These are phyloP conservation scores for Amphirosellinia nigrospora DNA, from an alignment of 495 filamentous ascomycete genomes.

Conservation along the genomic window DNA sequence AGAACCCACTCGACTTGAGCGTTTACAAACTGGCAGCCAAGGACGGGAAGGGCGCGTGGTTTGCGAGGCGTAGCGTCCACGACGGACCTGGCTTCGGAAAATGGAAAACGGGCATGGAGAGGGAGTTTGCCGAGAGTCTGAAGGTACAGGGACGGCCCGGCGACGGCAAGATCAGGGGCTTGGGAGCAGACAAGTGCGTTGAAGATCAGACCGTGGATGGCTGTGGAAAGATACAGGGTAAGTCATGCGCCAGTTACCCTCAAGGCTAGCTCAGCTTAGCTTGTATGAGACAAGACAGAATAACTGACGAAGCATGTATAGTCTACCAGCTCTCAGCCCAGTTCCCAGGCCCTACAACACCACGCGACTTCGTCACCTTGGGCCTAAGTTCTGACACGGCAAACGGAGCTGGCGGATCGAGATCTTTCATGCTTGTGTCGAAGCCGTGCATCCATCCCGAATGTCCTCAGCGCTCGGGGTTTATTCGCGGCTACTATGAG, in stretches of 20 bases:
- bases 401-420: conserved; percentile 30
- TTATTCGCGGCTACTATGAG: conserved; percentile 86
- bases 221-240: conserved; percentile 65
- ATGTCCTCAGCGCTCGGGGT: conserved; percentile 68
- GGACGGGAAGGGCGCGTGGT: conserved; percentile 89
- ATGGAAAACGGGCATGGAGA: conserved; percentile 64
- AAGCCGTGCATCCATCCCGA: conserved; percentile 80
- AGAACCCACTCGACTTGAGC: conserved; percentile 76
- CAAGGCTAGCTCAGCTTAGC: background rate
- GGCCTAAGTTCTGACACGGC: conserved; percentile 63
- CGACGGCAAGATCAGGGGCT: conserved; percentile 77
- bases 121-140: conserved; percentile 69
- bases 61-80: conserved; percentile 84
- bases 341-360: conserved; percentile 86
- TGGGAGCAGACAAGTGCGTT: conserved; percentile 78
- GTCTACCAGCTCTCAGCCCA: conserved; percentile 87
- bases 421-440: conserved; percentile 85
- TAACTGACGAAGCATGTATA: conserved; percentile 32
- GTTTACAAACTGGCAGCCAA: conserved; percentile 81
- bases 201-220: conserved; percentile 62
- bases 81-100: conserved; percentile 69
- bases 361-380: conserved; percentile 85
- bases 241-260: conserved; percentile 23
- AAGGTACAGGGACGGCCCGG: conserved; percentile 64
- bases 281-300: background rate